Evolutionary conservation across 345 rosid genomes (phyloP).

Genomic region (Atalantia buxifolia): DNA sequence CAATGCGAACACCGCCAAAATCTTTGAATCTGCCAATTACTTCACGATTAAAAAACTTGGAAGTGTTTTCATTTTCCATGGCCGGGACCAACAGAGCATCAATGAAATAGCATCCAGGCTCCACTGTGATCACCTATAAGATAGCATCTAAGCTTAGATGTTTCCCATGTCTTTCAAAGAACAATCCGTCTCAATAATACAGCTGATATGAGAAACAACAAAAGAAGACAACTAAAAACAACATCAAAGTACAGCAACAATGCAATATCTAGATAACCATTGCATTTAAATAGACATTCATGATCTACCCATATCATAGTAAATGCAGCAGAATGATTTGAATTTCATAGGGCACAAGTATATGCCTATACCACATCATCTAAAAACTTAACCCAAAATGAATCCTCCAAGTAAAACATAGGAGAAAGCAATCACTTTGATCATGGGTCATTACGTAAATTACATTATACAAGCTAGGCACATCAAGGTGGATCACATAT

Average conservation of each 20-base stretch:
- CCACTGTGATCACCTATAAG: constrained; percentile 87
- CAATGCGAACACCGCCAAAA: constrained; percentile 93
- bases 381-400: not conserved
- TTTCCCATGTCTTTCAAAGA: not conserved
- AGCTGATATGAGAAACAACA: not conserved
- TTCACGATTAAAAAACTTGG: constrained; percentile 62
- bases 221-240: not conserved
- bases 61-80: constrained; percentile 47
- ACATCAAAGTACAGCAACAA: not conserved
- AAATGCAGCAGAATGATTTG: not conserved
- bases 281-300: not conserved
- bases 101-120: constrained; percentile 94
- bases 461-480: not conserved
- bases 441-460: not conserved
- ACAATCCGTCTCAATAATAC: not conserved
- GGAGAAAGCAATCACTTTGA: not conserved
- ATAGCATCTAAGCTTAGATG: constrained; percentile 6
- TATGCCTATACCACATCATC: not conserved
- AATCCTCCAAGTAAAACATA: not conserved
- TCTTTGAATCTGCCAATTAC: constrained; percentile 51
- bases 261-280: not conserved
- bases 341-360: not conserved
- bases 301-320: not conserved
- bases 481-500: not conserved
- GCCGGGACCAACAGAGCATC: constrained; percentile 76